Percentiles rank a stretch among this genome's conserved stretches.
Conservation (phyloP, 2,329 filamentous ascomycete species). For the Coniella lustricola region DNA sequence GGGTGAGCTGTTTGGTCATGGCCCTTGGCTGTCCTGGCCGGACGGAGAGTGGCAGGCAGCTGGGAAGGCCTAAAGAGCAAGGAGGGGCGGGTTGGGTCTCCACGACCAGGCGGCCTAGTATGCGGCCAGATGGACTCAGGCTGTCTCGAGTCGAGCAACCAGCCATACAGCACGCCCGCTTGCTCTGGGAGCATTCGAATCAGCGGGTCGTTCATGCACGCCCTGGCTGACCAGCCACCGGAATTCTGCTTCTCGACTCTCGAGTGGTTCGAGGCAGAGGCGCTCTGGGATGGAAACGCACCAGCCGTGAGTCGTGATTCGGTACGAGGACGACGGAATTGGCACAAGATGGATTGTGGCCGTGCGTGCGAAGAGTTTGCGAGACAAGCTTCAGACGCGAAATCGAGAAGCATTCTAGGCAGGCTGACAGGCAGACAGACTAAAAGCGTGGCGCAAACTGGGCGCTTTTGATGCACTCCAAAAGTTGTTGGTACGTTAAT, state of each 20-base stretch:
- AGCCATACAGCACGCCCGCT: slow-evolving; percentile 13
- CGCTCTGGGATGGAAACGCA: background rate
- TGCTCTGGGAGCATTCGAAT: slow-evolving; percentile 2
- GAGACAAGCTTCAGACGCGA: no score
- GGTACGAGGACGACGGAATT: background rate
- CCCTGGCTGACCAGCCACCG: slow-evolving; percentile 17
- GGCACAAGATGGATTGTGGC: no score
- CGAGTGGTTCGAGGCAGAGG: slow-evolving; percentile 1
- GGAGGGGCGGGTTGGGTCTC: slow-evolving; percentile 15
- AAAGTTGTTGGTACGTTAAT: no score
- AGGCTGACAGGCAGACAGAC: background rate
- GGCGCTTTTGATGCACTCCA: no score
- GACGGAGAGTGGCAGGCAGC: background rate
- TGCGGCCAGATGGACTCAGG: slow-evolving; percentile 16
- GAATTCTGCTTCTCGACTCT: slow-evolving; percentile 4
- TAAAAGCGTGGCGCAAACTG: no score
- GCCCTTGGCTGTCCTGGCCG: background rate
- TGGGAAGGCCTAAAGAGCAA: no score
- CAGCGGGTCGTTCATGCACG: slow-evolving; percentile 15
- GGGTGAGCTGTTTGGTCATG: slow-evolving; percentile 8
- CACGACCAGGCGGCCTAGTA: slow-evolving; percentile 15
- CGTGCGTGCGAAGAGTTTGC: no score
- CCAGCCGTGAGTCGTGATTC: slow-evolving; percentile 1
- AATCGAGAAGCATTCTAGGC: no score
- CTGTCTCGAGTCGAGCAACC: slow-evolving; percentile 7